phyloP scores from a whole-genome alignment of 2,329 filamentous ascomycete species.

The Penicillium sp. region DNA sequence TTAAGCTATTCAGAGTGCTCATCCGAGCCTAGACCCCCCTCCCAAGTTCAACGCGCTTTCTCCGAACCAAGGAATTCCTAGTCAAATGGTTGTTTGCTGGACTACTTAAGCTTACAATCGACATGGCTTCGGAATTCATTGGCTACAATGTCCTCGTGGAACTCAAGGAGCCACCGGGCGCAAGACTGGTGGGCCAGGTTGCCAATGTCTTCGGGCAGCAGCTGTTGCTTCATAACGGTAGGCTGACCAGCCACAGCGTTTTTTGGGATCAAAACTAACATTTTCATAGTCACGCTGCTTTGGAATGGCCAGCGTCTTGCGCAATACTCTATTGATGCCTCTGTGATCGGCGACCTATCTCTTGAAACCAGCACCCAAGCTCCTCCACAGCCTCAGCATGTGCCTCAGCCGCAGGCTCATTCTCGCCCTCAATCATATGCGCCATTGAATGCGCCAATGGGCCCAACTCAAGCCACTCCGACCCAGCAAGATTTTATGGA shows the following conservation, averaged over 20 bases:
- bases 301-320: constrained; percentile 55
- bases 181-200: constrained; percentile 69
- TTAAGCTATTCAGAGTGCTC: constrained; percentile 21
- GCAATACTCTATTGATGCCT: constrained; percentile 58
- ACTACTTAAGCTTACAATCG: constrained; percentile 15
- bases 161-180: constrained; percentile 65
- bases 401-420: constrained; percentile 9
- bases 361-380: constrained; percentile 22
- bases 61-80: not conserved
- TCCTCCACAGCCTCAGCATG: constrained; percentile 19
- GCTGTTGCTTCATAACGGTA: constrained; percentile 72
- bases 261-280: not conserved
- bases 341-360: constrained; percentile 59
- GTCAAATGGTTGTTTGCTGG: constrained; percentile 5
- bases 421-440: not conserved
- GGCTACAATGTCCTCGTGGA: constrained; percentile 76
- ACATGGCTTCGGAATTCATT: constrained; percentile 70
- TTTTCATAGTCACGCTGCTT: constrained; percentile 47
- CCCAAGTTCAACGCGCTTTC: constrained; percentile 1
- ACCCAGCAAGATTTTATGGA: constrained; percentile 65
- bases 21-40: constrained; percentile 11
- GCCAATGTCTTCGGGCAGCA: constrained; percentile 69
- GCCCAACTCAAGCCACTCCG: constrained; percentile 27
- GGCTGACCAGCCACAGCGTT: constrained; percentile 18
- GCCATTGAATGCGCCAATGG: constrained; percentile 12